These are phyloP conservation scores for Adansonia digitata DNA, from an alignment of 345 rosid genomes.

Conservation along the genomic window DNA sequence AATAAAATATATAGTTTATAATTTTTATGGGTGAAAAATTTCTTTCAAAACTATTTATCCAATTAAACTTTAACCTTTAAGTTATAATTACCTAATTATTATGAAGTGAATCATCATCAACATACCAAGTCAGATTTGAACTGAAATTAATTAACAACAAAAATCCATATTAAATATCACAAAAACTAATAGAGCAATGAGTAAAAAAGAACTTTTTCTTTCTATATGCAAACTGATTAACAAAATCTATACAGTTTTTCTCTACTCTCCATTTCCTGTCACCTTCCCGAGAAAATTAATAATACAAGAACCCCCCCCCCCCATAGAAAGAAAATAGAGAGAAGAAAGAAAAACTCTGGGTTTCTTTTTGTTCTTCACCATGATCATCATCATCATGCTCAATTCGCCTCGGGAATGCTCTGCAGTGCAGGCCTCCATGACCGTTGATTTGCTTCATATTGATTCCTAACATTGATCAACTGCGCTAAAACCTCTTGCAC, in stretches of 20 bases:
- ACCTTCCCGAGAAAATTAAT: constrained; percentile 9
- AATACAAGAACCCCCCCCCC: not conserved
- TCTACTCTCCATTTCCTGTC: constrained; percentile 2
- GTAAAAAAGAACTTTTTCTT: not conserved
- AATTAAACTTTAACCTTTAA: not conserved
- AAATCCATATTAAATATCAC: not conserved
- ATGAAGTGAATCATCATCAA: not conserved
- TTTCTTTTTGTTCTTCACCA: not conserved
- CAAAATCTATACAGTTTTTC: not conserved
- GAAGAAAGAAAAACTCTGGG: not conserved
- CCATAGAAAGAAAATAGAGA: not conserved
- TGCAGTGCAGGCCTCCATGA: constrained; percentile 59
- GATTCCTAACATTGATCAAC: constrained; percentile 20
- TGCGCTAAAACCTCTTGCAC: constrained; percentile 39
- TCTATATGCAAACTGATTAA: constrained; percentile 8
- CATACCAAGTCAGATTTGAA: not conserved
- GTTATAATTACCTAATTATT: not conserved
- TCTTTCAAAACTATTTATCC: not conserved
- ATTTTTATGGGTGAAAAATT: not conserved
- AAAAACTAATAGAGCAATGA: not conserved
- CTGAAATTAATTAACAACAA: not conserved
- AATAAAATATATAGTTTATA: not conserved
- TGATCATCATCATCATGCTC: not conserved
- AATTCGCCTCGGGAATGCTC: constrained; percentile 52
- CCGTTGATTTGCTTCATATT: constrained; percentile 25